Evolutionary conservation across 768 basidiomycete species (phyloP).

Genomic region (Lyophyllum decastes): DNA sequence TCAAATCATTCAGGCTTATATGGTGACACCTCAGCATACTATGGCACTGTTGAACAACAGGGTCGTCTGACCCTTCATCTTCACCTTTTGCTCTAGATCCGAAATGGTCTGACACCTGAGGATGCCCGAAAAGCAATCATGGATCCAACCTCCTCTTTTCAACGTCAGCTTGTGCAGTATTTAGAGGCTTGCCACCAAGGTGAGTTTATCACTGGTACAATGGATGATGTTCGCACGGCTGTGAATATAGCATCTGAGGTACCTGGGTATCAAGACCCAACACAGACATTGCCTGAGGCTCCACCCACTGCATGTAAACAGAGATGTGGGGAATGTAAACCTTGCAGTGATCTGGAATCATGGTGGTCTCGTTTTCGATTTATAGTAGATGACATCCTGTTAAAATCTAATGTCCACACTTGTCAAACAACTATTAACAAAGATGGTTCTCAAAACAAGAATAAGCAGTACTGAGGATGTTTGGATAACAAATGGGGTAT

Average conservation of each 20-base stretch:
- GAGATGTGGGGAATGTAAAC: constrained; percentile 20
- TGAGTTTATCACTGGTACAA: constrained; percentile 1
- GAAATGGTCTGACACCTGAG: constrained; percentile 7
- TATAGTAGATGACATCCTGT: constrained; percentile 29
- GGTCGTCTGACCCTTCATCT: constrained; percentile 29
- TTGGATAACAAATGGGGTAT: constrained; percentile 2
- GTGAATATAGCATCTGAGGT: neutral
- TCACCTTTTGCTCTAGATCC: constrained; percentile 29
- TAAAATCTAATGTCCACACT: constrained; percentile 28
- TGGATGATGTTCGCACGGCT: neutral
- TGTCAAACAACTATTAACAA: constrained; percentile 17
- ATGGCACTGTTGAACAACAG: constrained; percentile 34
- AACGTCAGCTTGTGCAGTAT: constrained; percentile 1
- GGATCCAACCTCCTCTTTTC: constrained; percentile 7
- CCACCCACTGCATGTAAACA: constrained; percentile 15
- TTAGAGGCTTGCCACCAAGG: constrained; percentile 3
- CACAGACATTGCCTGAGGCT: constrained; percentile 21
- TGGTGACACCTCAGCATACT: constrained; percentile 28
- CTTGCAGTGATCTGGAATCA: constrained; percentile 13
- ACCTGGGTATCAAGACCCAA: constrained; percentile 9
- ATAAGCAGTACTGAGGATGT: constrained; percentile 20
- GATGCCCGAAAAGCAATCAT: constrained; percentile 5
- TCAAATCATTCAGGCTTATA: constrained; percentile 22
- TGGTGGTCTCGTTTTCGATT: constrained; percentile 18
- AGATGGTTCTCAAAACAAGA: constrained; percentile 12